Conservation (phyloP, 495 filamentous ascomycete genomes). For the Tuber microsphaerosporum region DNA sequence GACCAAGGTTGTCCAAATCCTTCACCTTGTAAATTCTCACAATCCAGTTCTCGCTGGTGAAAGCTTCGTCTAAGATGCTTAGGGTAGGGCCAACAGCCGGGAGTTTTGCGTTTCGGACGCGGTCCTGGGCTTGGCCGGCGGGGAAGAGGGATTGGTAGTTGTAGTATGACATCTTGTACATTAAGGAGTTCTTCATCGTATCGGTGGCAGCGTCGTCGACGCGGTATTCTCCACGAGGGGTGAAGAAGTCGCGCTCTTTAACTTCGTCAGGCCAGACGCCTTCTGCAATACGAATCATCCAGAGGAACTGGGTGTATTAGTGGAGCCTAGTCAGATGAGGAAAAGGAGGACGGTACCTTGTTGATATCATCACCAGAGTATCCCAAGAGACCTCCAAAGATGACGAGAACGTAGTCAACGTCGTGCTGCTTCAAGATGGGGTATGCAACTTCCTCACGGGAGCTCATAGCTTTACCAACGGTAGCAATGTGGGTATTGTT, state of each 20-base stretch:
- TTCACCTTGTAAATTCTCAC: slow-evolving; percentile 99
- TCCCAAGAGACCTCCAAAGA: slow-evolving; percentile 91
- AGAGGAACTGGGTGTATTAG: slow-evolving; percentile 61
- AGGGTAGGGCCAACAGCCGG: slow-evolving; percentile 81
- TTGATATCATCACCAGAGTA: slow-evolving; percentile 99
- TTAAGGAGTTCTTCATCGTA: slow-evolving; percentile 97
- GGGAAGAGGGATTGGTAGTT: slow-evolving; percentile 93
- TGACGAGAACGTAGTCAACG: slow-evolving; percentile 94
- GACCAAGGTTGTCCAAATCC: slow-evolving; percentile 89
- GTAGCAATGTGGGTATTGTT: slow-evolving; percentile 99
- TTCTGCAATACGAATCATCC: slow-evolving; percentile 99
- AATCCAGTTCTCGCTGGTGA: slow-evolving; percentile 99
- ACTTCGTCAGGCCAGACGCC: slow-evolving; percentile 99
- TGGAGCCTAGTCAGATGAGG: background rate
- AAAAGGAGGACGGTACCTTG: slow-evolving; percentile 49
- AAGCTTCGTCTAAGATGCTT: slow-evolving; percentile 88
- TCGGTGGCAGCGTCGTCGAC: slow-evolving; percentile 92
- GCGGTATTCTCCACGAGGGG: slow-evolving; percentile 85
- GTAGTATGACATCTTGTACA: slow-evolving; percentile 99
- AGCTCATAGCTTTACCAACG: slow-evolving; percentile 98
- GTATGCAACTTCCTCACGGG: slow-evolving; percentile 93
- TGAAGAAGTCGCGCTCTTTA: slow-evolving; percentile 96
- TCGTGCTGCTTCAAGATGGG: slow-evolving; percentile 97
- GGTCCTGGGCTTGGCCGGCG: slow-evolving; percentile 80
- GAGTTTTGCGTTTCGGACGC: slow-evolving; percentile 74